phyloP scores from a whole-genome alignment of 768 basidiomycete genomes.

The Suillus paluster region DNA sequence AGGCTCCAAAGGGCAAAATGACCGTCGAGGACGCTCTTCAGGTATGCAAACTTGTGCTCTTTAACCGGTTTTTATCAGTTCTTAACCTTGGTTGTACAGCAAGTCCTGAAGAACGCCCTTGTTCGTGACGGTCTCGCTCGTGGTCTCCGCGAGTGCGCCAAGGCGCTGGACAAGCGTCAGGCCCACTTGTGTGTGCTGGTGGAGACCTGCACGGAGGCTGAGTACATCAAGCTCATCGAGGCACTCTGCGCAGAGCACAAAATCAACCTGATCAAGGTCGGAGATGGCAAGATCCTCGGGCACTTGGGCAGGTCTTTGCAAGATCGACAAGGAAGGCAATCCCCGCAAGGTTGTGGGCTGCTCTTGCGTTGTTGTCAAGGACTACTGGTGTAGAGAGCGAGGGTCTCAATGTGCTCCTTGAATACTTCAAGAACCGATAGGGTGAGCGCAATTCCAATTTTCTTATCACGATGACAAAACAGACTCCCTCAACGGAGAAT shows the following conservation, averaged over 20 bases:
- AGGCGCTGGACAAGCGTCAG: slow-evolving; percentile 98
- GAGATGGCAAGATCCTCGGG: slow-evolving; percentile 98
- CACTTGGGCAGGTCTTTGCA: slow-evolving; percentile 98
- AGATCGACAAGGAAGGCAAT: slow-evolving; percentile 99
- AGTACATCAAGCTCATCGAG: slow-evolving; percentile 99
- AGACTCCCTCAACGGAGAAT: slow-evolving; percentile 93
- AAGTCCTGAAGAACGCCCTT: slow-evolving; percentile 99
- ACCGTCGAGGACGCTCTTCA: slow-evolving; percentile 94
- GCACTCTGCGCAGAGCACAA: slow-evolving; percentile 99
- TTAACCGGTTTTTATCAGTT: not conserved
- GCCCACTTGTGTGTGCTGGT: slow-evolving; percentile 98
- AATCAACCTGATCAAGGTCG: slow-evolving; percentile 99
- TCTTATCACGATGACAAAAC: slow-evolving; percentile 69
- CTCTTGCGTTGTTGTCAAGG: slow-evolving; percentile 96
- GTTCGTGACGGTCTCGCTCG: slow-evolving; percentile 98
- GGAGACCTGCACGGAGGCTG: slow-evolving; percentile 98
- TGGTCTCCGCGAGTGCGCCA: slow-evolving; percentile 96
- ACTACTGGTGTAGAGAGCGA: slow-evolving; percentile 95
- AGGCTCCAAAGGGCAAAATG: slow-evolving; percentile 94
- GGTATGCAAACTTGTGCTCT: slow-evolving; percentile 44
- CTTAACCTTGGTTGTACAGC: slow-evolving; percentile 49
- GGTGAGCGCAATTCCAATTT: slow-evolving; percentile 32
- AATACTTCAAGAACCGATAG: slow-evolving; percentile 97
- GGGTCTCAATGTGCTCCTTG: slow-evolving; percentile 90
- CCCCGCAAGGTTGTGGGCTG: slow-evolving; percentile 94